Evolutionary conservation across 257 asterid genomes (phyloP), one percentile per base, ranked within the genome.

Genomic region (Nicotiana tomentosiformis): DNA sequence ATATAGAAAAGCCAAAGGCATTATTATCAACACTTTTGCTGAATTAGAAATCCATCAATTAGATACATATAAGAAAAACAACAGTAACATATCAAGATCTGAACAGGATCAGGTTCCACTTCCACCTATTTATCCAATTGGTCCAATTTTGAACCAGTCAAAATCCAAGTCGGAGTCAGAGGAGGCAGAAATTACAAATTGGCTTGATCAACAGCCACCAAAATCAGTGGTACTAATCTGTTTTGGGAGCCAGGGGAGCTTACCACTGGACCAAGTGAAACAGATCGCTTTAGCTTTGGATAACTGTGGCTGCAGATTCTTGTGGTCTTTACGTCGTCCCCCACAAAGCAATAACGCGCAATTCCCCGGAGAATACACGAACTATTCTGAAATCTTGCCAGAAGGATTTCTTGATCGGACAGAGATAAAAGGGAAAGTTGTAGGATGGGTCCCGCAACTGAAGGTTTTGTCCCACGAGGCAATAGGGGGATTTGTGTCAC

Each of bases 391-490:
- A 39, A 91, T 88, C 14, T 70, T 92, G 66, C 91, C 97, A 2
- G 87, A 83, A 26, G 93, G 93, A 3, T 91, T 92, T 68, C 87
- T 91, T 26, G 87, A 78, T 0, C 83, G 95, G 74, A 91, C 90
- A 0, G 43, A 70, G 2, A 67, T 43, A 1, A 58, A 29, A 10
- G 95, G 97, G 26, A 91, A 68, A 76, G 90, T 92, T 0, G 88
- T 85, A 6, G 97, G 97, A 11, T 93, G 97, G 94, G 85, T 79
- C 2, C 92, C 97, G 0, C 97, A 91, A 78, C 23, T 93, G 56
- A 83, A 81, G 0, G 89, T 89, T 12, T 81, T 90, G 4, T 86
- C 90, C 0, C 91, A 93, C 3, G 58, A 74, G 1, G 84, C 97
- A 0, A 84, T 91, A 12, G 92, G 95, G 4, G 95, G 94, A 4